Base-by-base conservation (phyloP, 805 yeast genomes). In the Kazachstania martiniae region DNA sequence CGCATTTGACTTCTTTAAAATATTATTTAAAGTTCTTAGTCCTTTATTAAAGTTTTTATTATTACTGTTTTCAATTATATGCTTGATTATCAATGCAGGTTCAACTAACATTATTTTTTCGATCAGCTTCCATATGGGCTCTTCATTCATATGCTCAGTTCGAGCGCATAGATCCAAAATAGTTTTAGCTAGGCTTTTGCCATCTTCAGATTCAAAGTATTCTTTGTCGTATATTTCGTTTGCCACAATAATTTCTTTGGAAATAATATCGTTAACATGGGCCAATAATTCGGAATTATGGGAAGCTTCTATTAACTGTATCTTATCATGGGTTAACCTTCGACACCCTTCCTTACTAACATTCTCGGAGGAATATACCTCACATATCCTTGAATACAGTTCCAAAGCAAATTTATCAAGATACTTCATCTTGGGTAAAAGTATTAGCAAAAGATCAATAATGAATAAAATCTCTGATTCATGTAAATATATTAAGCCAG, bases 381-480 rank as follows among this genome's bases (percentile, higher is more conserved):
- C 44, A 18, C 21, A 33, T 12, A 49, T 27, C 30, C 42, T 44
- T 14, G 46, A 39, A 5, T 46, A 35, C n/a, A 56, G 35, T 15
- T 41, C 35, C 25, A 38, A 39, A 14, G 37, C 51, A 27, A 51
- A 37, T 28, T 46, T 43, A 18, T 49, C 46, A 30, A 63, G 66
- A 23, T 59, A 53, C 13, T 52, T 51, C 24, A 50, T 47, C 22
- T 46, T 34, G n/a, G 47, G 31, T 47, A 23, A 47, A 36, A 40
- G 53, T 34, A 56, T 55, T 8, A 56, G 41, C 12, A 54, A 43
- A 5, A 57, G 27, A 34, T 76, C 83, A 27, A 64, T 41, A 16
- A 74, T 40, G 42, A 75, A 74, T 21, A 73, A 43, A 5, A 59
- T 43, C 33, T 68, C 72, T 18, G 66, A 44, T 44, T 70, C 74